Base-by-base conservation (phyloP, 1,139 yeast genomes). In the Debaryomyces sp. region DNA sequence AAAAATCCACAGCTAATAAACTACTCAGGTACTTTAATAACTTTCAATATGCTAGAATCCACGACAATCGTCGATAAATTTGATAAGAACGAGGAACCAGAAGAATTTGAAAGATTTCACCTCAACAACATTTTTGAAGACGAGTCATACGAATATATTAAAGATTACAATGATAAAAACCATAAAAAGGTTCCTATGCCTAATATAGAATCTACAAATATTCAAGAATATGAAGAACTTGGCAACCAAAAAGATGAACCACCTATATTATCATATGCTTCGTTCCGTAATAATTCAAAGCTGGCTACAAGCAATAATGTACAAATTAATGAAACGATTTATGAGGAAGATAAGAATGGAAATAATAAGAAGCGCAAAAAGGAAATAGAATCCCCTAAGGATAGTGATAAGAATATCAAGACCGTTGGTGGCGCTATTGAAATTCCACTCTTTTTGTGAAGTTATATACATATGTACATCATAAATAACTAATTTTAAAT, bases 11-110 rank as follows among this genome's bases (percentile, higher is more conserved):
- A 58, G n/a, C 49, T 62, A n/a, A 55, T 64, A 3, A 60, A 55
- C 46, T 81, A 81, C 55, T 72, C 81, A 2, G 90, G 89, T 2
- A 82, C 87, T 0, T 75, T 85, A 30, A 77, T 86, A 6, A 86
- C 86, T 29, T 80, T 84, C 54, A 77, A 81, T 50, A 75, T 86
- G 64, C 61, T 85, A 47, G 90, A 85, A 57, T 59, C 68, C 2
- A 48, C 64, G 5, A 52, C 59, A 2, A 52, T 61, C 4, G 63
- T 57, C 12, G 57, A 54, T 38, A 56, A 46, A 23, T 21, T 17
- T 21, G 47, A 50, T 37, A 41, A 49, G 37, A 50, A 48, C 2
- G 39, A 43, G 9, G 53, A 52, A 8, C 23, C 18, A 8, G 18
- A 22, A 17, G 37, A 17, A 5, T 10, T 15, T 12, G 34, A 34